phyloP scores from a whole-genome alignment of 768 basidiomycete species.

The Lactifluus rugatus region DNA sequence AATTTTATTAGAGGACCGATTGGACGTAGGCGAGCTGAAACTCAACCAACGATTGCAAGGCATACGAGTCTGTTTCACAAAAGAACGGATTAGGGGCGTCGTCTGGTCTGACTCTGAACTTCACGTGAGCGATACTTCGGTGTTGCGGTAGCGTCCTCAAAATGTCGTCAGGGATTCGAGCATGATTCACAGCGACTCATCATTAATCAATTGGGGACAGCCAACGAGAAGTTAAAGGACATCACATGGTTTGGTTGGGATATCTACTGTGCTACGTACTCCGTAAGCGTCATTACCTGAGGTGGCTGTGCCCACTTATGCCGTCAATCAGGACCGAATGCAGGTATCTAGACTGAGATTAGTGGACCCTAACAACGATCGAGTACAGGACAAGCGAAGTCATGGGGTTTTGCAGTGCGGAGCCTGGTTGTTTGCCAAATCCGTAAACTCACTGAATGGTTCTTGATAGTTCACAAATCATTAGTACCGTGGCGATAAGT shows the following conservation, averaged over 20 bases:
- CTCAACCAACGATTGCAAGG: conserved; percentile 24
- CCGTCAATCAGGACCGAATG: conserved; percentile 19
- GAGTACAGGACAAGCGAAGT: background rate
- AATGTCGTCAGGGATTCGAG: conserved; percentile 9
- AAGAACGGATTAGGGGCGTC: conserved; percentile 27
- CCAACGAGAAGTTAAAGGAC: background rate
- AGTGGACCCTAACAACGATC: conserved; percentile 21
- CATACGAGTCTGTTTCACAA: conserved; percentile 23
- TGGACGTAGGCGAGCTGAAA: conserved; percentile 29
- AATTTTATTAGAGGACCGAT: conserved; percentile 27
- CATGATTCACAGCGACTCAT: background rate
- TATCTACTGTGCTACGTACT: conserved; percentile 15
- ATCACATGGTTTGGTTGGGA: conserved; percentile 16
- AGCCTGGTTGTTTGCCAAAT: background rate
- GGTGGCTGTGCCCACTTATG: background rate
- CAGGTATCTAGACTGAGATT: conserved; percentile 16
- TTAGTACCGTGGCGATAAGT: conserved; percentile 4
- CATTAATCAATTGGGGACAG: background rate
- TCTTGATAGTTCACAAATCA: conserved; percentile 12
- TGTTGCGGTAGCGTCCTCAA: background rate
- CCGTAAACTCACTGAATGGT: background rate
- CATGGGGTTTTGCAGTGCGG: conserved; percentile 10
- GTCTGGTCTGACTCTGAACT: conserved; percentile 22
- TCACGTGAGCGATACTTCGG: conserved; percentile 1
- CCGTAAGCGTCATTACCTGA: conserved; percentile 15